phyloP scores from a whole-genome alignment of 129 eudicot species.

The Sambucus nigra region DNA sequence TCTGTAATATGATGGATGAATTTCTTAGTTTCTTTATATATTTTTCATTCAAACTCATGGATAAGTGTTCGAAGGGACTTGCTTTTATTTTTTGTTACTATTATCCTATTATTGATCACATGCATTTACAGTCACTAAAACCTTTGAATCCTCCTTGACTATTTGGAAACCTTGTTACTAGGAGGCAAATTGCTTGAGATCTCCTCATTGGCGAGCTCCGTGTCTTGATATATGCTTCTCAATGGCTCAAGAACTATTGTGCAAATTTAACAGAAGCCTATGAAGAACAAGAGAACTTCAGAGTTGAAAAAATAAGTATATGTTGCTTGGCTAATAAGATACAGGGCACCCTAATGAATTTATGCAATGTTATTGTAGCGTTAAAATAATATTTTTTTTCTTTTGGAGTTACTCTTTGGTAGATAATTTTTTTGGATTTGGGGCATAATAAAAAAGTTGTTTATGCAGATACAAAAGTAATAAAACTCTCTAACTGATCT shows the following conservation, averaged over 20 bases:
- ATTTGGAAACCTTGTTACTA: slow-evolving; percentile 17
- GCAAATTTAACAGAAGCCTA: slow-evolving; percentile 11
- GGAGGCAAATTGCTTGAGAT: slow-evolving; percentile 53
- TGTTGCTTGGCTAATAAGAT: no score
- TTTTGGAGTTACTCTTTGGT: no score
- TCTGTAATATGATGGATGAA: not conserved
- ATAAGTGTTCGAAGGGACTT: not conserved
- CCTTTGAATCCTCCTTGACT: slow-evolving; percentile 9
- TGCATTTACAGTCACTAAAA: slow-evolving; percentile 29
- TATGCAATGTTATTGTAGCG: no score
- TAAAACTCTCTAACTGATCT: no score
- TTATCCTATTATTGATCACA: slow-evolving; percentile 3
- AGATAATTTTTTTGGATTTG: no score
- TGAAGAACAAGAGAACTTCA: not conserved
- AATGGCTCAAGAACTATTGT: slow-evolving; percentile 71
- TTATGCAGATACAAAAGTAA: no score
- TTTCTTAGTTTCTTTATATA: no score
- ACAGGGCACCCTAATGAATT: no score
- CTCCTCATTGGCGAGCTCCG: slow-evolving; percentile 66
- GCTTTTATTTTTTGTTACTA: not conserved
- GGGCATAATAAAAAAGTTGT: no score
- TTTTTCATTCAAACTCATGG: not conserved
- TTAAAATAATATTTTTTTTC: no score
- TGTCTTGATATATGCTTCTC: slow-evolving; percentile 61
- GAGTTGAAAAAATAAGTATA: no score